Base-by-base conservation (phyloP, 805 yeast species). In the Zygosaccharomyces bisporus region DNA sequence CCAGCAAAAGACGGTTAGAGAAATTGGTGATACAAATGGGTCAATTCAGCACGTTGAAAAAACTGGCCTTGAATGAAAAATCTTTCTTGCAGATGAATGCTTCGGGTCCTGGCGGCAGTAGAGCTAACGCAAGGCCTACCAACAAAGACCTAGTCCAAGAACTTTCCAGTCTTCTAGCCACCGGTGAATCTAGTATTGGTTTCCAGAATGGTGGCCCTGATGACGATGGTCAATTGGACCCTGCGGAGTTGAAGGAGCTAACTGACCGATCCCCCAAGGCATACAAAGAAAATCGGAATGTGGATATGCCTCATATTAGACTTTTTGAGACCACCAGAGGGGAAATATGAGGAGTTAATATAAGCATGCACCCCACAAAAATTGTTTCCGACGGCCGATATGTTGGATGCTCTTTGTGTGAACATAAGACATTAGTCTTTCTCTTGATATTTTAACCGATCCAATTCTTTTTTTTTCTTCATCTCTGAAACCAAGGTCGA, bases 1-100 rank as follows among this genome's bases (percentile, higher is more conserved):
- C 83, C 32, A 75, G 83, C 18, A 93, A 93, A 65, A 74, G 95
- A 47, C 78, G 77, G 46, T 71, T 90, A 46, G 96, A 88, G 54
- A 80, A 78, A 56, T 63, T 86, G 55, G 87, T 88, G 18, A 83
- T 83, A 44, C 83, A 81, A 54, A 60, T 77, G 68, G 89, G 89
- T 3, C 67, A 71, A 29, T 79, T 79, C 55, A 75, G 73, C 48
- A 70, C 70, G 27, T 63, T 72, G 45, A 64, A 58, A 33, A 68
- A 65, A 41, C 55, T 67, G 34, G 67, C 72, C 8, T 54, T 59
- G 24, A 59, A 56, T 42, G 58, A 64, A 47, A 50, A 68, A 46
- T 54, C 62, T 14, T 45, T 56, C 40, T 39, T 54, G 43, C 51
- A 53, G 41, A 44, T 48, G 50, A 29, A 48, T 40, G 5, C 36